Percentiles rank a stretch among this genome's conserved stretches.
Conservation (phyloP, 495 filamentous ascomycete species). For the Aspergillus ostianus region DNA sequence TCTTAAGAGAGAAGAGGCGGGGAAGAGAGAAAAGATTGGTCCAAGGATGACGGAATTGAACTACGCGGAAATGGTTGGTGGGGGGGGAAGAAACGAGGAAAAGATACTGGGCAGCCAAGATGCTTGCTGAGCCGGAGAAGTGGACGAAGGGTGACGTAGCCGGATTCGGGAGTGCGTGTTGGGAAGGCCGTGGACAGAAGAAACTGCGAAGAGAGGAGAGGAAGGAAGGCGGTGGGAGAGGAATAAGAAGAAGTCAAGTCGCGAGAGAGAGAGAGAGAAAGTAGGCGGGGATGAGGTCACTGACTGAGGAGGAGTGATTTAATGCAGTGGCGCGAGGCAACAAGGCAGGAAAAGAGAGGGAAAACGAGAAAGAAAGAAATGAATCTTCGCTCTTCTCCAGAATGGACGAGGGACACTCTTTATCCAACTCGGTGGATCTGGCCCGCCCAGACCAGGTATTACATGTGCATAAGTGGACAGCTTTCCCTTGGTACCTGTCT, state of each 20-base stretch:
- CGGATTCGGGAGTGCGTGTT: slow-evolving; percentile 5
- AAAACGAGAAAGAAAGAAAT: slow-evolving; percentile 7
- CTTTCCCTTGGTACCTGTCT: neutral
- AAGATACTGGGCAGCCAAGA: slow-evolving; percentile 14
- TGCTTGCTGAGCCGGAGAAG: slow-evolving; percentile 24
- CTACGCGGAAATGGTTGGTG: slow-evolving; percentile 21
- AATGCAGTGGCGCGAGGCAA: slow-evolving; percentile 5
- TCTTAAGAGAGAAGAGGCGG: slow-evolving; percentile 12
- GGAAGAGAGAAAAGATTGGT: slow-evolving; percentile 10
- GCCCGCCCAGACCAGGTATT: slow-evolving; percentile 6
- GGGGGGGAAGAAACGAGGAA: slow-evolving; percentile 12
- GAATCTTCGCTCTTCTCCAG: slow-evolving; percentile 1
- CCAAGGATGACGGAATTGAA: slow-evolving; percentile 13
- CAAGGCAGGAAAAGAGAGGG: neutral
- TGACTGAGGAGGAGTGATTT: slow-evolving; percentile 18
- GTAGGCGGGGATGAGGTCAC: slow-evolving; percentile 20
- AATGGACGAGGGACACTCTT: slow-evolving; percentile 14
- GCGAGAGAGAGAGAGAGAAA: slow-evolving; percentile 14
- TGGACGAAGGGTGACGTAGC: slow-evolving; percentile 27
- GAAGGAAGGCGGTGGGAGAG: slow-evolving; percentile 1
- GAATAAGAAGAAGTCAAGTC: slow-evolving; percentile 7
- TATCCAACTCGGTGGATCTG: slow-evolving; percentile 19
- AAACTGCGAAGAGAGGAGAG: neutral
- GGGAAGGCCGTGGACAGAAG: neutral
- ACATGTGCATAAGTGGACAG: slow-evolving; percentile 7